Evolutionary conservation across 805 yeast species (phyloP).

Genomic region (Grigorovia humatica): DNA sequence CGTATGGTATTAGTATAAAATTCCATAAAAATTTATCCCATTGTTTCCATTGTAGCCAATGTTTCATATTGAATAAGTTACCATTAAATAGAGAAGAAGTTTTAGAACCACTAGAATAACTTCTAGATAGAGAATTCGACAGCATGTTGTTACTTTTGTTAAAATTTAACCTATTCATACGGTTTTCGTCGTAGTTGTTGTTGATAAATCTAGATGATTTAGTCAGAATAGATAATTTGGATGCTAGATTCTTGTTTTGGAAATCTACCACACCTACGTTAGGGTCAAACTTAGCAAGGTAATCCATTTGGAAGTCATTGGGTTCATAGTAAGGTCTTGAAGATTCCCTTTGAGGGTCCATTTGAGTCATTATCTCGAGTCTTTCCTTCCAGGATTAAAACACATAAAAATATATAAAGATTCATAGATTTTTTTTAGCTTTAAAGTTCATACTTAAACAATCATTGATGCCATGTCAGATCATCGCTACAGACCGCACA

Average conservation of each 20-base stretch:
- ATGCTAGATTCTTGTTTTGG: conserved; percentile 32
- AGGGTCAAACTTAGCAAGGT: conserved; percentile 48
- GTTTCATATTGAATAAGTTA: conserved; percentile 27
- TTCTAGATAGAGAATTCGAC: not conserved
- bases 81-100: conserved; percentile 25
- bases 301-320: conserved; percentile 56
- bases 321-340: conserved; percentile 64
- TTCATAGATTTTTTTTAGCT: no score
- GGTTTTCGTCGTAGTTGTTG: not conserved
- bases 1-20: conserved; percentile 58
- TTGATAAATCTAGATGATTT: not conserved
- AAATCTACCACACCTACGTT: conserved; percentile 51
- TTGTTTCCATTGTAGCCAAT: conserved; percentile 52
- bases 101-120: not conserved
- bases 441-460: no score
- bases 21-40: conserved; percentile 48
- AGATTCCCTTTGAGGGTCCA: conserved; percentile 8
- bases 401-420: no score
- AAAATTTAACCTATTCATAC: not conserved
- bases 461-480: not conserved
- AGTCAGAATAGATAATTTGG: conserved; percentile 26
- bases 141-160: not conserved
- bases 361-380: not conserved
- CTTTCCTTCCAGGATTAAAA: no score
- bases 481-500: not conserved